phyloP scores from a whole-genome alignment of 345 rosid species.

The Cardamine occulta region DNA sequence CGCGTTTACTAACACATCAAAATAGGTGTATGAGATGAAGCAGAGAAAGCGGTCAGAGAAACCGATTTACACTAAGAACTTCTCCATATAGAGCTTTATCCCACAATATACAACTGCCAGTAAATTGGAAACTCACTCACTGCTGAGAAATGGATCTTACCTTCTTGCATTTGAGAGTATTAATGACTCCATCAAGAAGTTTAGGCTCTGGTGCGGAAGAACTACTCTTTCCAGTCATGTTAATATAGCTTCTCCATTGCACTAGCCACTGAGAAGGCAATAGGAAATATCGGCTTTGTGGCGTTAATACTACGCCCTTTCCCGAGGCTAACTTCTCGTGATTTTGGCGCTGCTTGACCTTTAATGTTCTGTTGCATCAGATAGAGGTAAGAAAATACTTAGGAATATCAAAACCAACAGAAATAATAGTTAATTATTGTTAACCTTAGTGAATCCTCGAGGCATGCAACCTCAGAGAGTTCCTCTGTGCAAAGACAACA shows the following conservation, averaged over 20 bases:
- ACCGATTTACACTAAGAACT: constrained; percentile 11
- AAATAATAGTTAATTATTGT: constrained; percentile 36
- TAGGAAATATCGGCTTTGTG: constrained; percentile 67
- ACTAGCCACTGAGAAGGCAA: constrained; percentile 83
- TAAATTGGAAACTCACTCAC: constrained; percentile 27
- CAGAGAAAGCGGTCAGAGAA: constrained; percentile 16
- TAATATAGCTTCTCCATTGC: constrained; percentile 82
- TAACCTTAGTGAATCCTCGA: constrained; percentile 86
- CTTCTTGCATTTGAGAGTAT: constrained; percentile 82
- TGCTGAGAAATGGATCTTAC: constrained; percentile 46
- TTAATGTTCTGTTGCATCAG: constrained; percentile 68
- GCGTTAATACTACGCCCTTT: constrained; percentile 61
- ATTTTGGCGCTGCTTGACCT: constrained; percentile 80
- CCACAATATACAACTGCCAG: constrained; percentile 14
- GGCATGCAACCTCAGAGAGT: constrained; percentile 87
- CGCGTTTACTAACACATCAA: background rate
- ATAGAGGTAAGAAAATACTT: constrained; percentile 38
- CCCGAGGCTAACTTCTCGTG: constrained; percentile 85
- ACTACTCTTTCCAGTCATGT: constrained; percentile 68
- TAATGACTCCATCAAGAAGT: constrained; percentile 60
- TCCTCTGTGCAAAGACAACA: constrained; percentile 75
- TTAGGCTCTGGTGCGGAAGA: constrained; percentile 72
- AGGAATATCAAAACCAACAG: constrained; percentile 19
- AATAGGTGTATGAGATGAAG: constrained; percentile 14
- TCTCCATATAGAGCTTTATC: constrained; percentile 8